These are phyloP conservation scores for Pascua sp. DNA, from an alignment of 1,284 basidiomycete genomes.

Conservation along the genomic window DNA sequence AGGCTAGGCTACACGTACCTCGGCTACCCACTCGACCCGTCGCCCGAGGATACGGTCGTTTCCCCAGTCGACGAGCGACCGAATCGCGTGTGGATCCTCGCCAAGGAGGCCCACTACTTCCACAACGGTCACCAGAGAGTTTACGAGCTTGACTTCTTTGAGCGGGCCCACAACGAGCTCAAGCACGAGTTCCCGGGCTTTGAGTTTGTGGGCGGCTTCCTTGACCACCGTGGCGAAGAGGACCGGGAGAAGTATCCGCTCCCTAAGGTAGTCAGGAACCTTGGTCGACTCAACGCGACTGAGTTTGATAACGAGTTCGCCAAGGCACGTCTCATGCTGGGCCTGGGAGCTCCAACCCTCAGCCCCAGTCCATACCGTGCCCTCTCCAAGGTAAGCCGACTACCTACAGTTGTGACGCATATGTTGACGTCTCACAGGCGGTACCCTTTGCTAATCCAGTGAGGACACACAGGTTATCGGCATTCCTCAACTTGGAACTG, in stretches of 20 bases:
- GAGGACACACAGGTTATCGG: background rate
- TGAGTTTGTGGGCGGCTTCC: conserved; percentile 23
- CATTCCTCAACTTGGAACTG: background rate
- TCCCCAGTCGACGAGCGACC: conserved; percentile 14
- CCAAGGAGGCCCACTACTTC: conserved; percentile 25
- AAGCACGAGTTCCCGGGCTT: conserved; percentile 23
- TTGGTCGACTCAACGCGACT: conserved; percentile 13
- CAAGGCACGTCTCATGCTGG: conserved; percentile 20
- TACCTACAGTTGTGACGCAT: too few relatives aligned
- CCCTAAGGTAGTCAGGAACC: conserved; percentile 17
- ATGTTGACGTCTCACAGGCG: background rate
- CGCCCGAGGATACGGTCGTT: background rate
- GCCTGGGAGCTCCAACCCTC: conserved; percentile 21
- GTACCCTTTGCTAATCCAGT: conserved; percentile 4
- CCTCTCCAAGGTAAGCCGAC: background rate
- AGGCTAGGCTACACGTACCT: background rate
- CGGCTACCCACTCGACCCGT: conserved; percentile 13
- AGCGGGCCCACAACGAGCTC: conserved; percentile 20
- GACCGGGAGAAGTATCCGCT: conserved; percentile 3
- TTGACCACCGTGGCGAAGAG: conserved; percentile 12
- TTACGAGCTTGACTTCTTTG: conserved; percentile 9
- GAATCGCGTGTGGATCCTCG: conserved; percentile 23
- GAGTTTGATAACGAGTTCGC: conserved; percentile 14
- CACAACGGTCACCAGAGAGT: conserved; percentile 8
- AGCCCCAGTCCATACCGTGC: conserved; percentile 23